These are phyloP conservation scores for Monosporascus sp. DNA, from an alignment of 2,329 filamentous ascomycete genomes.

Conservation along the genomic window DNA sequence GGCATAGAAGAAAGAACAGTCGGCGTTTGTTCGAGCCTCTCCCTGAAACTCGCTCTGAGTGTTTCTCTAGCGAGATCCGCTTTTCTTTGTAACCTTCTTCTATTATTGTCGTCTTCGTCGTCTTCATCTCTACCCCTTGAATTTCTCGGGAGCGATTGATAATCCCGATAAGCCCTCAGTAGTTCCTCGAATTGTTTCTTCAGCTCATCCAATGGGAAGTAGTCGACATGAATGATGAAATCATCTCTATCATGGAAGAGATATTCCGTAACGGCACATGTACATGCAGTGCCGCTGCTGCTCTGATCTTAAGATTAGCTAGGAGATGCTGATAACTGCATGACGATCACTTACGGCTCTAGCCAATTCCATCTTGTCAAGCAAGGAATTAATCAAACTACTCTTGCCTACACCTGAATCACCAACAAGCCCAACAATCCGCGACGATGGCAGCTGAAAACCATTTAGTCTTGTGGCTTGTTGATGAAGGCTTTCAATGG, in stretches of 20 bases:
- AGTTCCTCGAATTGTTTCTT: slow-evolving; percentile 29
- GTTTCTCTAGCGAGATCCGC: too few species aligned
- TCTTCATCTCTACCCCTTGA: too few species aligned
- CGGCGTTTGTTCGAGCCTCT: too few species aligned
- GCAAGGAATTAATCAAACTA: slow-evolving; percentile 43
- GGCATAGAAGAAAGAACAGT: too few species aligned
- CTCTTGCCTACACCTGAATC: slow-evolving; percentile 44
- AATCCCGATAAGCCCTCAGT: slow-evolving; percentile 33
- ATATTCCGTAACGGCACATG: slow-evolving; percentile 44
- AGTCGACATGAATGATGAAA: slow-evolving; percentile 30
- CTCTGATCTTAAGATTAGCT: slow-evolving; percentile 27
- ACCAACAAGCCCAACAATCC: slow-evolving; percentile 42
- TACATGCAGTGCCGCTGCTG: slow-evolving; percentile 39
- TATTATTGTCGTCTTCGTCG: too few species aligned
- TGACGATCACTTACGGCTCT: slow-evolving; percentile 32
- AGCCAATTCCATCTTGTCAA: slow-evolving; percentile 36
- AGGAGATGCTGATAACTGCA: background rate
- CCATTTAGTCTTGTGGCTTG: slow-evolving; percentile 27
- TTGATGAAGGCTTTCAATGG: slow-evolving; percentile 29
- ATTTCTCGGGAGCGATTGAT: slow-evolving; percentile 12
- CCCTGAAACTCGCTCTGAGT: too few species aligned
- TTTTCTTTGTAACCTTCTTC: too few species aligned
- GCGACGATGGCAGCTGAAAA: slow-evolving; percentile 34
- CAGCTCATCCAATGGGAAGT: slow-evolving; percentile 28
- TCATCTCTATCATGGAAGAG: slow-evolving; percentile 29